Evolutionary conservation across 1,139 yeast genomes (phyloP), one percentile per base, ranked within the genome.

Genomic region (Yamadazyma blattariae): DNA sequence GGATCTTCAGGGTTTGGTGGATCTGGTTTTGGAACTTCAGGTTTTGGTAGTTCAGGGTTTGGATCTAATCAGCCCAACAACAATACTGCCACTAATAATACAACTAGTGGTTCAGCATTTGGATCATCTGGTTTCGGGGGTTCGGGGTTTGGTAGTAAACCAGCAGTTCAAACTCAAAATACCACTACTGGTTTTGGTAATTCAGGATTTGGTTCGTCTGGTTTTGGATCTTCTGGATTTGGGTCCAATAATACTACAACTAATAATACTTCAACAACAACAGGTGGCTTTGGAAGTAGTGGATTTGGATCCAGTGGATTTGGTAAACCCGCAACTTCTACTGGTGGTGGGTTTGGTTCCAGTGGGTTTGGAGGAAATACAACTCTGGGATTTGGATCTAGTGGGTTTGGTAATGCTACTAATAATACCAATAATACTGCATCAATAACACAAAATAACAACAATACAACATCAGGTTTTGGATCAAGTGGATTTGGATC

Each of bases 401-500:
- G 38, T 27, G 43, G 43, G 4, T 39, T 33, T 29, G 42, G 40
- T 3, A 8, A 26, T 15, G 12, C 29, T 12, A 14, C 26, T 21
- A 19, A 9, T 15, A 15, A 4, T 17, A 7, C 16, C 19, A 17
- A 17, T 17, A 17, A 5, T 17, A 17, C n/a, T n/a, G n/a, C n/a
- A n/a, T n/a, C n/a, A n/a, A n/a, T n/a, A n/a, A n/a, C 19, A 17
- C 19, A 5, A 5, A 17, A 17, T 7, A 7, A 5, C 7, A 17
- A 5, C 7, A 17, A 17, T 26, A 30, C 29, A 28, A 24, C 19
- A 16, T 30, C 41, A 16, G 44, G 40, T 2, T 40, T 40, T 33
- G 46, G 46, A 7, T 22, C 38, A 21, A 24, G 37, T 32, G 47
- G 44, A 7, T 39, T 36, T 29, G 45, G 45, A 22, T 15, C 34